Evolutionary conservation across 192 early-diverging fungal genomes (phyloP), one percentile per base, ranked within the genome.

Genomic region (Mortierella claussenii): DNA sequence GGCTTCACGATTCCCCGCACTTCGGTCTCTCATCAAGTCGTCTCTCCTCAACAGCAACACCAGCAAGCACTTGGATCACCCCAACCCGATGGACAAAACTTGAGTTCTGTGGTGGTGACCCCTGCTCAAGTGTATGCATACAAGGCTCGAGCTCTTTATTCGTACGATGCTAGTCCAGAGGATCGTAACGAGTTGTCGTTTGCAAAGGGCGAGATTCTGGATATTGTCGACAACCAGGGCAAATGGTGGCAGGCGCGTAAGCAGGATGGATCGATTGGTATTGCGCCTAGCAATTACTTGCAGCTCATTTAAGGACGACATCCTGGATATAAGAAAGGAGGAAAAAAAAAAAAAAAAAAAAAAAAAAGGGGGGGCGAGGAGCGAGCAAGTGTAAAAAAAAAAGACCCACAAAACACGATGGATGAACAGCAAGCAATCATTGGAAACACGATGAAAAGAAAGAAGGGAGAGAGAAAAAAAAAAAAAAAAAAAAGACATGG

Each of bases 161-260:
- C 86, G 55, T 94, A 98, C 79, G 87, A 91, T 18, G 94, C 97
- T 23, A 97, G 93, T 81, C 88, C 90, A 0, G 91, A 92, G 24
- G 97, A 98, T 83, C 93, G 92, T 12, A 94, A 94, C 68, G 97
- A 98, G 79, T 69, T 98, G 6, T 90, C 89, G 1, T 95, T 97
- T 80, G 55, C 52, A 13, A 98, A 98, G 78, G 94, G 91, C 59
- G 95, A 97, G 58, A 55, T 89, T 28, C 60, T 98, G 71, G 91
- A 94, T 49, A 89, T 98, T 49, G 79, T 92, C 18, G 94, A 96
- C 73, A 94, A 88, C 60, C 90, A 91, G 80, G 97, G 97, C 65
- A 97, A 98, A 80, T 98, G 97, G 97, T 98, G 97, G 96, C 91
- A 96, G 78, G 95, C 94, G 37, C 88, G 89, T 59, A 92, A 91